Base-by-base conservation (phyloP, 169 alveolate species). In the Sarcocystis neurona region DNA sequence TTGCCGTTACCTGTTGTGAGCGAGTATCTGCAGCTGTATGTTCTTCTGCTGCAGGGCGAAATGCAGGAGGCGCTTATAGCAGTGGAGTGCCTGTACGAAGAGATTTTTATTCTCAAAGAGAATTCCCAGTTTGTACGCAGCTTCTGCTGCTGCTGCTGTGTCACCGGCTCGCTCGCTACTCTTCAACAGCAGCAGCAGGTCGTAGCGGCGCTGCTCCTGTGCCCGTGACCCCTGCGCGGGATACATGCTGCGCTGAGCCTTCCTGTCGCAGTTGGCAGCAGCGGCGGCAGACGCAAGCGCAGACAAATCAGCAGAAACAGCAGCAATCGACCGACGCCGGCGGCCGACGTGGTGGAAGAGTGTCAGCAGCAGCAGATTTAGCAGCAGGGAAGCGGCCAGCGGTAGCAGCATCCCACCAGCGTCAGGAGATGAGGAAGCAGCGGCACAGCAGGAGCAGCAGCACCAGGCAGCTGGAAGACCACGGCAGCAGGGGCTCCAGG, bases 221-320 rank as follows among this genome's bases (percentile, higher is more conserved):
- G 82, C 34, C 1, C 82, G 82, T 30, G 32, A 3, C 18, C 82
- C 82, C 15, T 37, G 32, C 39, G n/a, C 82, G n/a, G 82, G 82
- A 32, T 23, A 72, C n/a, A 37, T 39, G 32, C 41, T 56, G 8
- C 82, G 20, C 53, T 39, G 82, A 15, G 82, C 82, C 34, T 72
- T 72, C 82, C 82, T 72, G 30, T 6, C 39, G 30, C 30, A 27
- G 41, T 6, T 12, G n/a, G n/a, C n/a, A n/a, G n/a, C n/a, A n/a
- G n/a, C n/a, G n/a, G n/a, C n/a, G n/a, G n/a, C n/a, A n/a, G n/a
- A n/a, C n/a, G n/a, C n/a, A n/a, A n/a, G n/a, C n/a, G n/a, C 12
- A 46, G 70, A 27, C 39, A 58, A 5, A 12, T 12, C 70, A 58
- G 23, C 70, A 2, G 70, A 58, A n/a, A n/a, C n/a, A n/a, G n/a